Conservation (phyloP, 2,329 filamentous ascomycete species). For the Xylariaceae sp. region DNA sequence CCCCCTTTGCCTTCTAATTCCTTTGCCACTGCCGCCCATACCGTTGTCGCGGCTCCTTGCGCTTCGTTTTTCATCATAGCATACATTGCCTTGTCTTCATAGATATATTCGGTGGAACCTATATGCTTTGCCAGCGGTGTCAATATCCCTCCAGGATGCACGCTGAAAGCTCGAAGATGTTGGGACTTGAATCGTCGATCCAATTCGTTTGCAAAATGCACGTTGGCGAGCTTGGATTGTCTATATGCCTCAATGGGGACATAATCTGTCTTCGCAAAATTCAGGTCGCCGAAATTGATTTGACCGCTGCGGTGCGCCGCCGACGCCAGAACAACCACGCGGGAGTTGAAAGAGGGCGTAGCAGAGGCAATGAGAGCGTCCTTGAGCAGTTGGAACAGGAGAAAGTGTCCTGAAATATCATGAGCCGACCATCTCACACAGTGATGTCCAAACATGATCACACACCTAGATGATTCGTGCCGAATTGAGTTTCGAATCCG, state of each 20-base stretch:
- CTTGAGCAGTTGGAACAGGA: constrained; percentile 19
- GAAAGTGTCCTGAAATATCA: constrained; percentile 16
- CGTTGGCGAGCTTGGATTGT: constrained; percentile 50
- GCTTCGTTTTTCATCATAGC: constrained; percentile 32
- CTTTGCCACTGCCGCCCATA: constrained; percentile 39
- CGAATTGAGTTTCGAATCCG: constrained; percentile 11
- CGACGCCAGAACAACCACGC: constrained; percentile 44
- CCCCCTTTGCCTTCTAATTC: constrained; percentile 42
- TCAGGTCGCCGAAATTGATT: constrained; percentile 30
- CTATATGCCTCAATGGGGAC: constrained; percentile 41
- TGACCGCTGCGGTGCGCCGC: constrained; percentile 36
- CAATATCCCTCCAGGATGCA: constrained; percentile 44
- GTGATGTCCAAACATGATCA: not conserved
- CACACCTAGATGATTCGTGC: constrained; percentile 9
- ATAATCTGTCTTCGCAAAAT: constrained; percentile 36
- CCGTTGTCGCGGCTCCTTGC: constrained; percentile 45
- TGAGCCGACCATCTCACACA: too few species aligned
- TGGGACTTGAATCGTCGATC: constrained; percentile 45
- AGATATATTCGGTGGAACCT: not conserved
- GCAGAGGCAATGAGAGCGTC: constrained; percentile 5
- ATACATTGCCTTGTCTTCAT: constrained; percentile 4
- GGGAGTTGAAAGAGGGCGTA: constrained; percentile 34
- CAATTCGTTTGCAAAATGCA: constrained; percentile 50
- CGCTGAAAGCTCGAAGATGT: constrained; percentile 42
- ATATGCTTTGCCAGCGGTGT: constrained; percentile 23